phyloP scores from a whole-genome alignment of 1,284 basidiomycete genomes.

The Rhodotorula sp. region DNA sequence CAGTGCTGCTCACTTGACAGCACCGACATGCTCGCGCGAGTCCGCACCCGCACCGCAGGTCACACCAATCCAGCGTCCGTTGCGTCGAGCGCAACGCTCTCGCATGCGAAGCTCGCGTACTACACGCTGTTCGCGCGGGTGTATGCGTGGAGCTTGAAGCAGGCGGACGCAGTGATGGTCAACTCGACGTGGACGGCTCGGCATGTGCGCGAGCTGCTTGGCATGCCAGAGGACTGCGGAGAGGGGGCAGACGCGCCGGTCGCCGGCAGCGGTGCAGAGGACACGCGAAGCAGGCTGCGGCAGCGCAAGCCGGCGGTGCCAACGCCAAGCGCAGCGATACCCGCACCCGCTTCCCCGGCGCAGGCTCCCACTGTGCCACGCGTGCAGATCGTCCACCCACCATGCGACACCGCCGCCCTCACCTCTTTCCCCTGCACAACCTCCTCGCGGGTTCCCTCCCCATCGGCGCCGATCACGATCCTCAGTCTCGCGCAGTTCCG shows the following conservation, averaged over 20 bases:
- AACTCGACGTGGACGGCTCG: slow-evolving; percentile 94
- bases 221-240: neutral
- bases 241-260: neutral
- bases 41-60: slow-evolving; percentile 56
- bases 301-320: too few species aligned
- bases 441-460: neutral
- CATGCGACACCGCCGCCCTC: slow-evolving; percentile 83
- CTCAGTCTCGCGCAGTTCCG: slow-evolving; percentile 90
- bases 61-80: slow-evolving; percentile 70
- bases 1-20: slow-evolving; percentile 46
- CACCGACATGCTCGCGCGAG: slow-evolving; percentile 86
- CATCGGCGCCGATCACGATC: slow-evolving; percentile 64
- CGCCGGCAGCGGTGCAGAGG: too few species aligned
- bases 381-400: slow-evolving; percentile 69
- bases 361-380: too few species aligned
- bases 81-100: slow-evolving; percentile 64
- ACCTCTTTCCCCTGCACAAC: slow-evolving; percentile 60
- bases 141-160: slow-evolving; percentile 74
- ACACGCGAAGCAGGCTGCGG: too few species aligned
- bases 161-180: slow-evolving; percentile 74
- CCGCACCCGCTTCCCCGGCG: slow-evolving; percentile 39
- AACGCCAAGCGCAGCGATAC: too few species aligned
- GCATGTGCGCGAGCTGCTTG: slow-evolving; percentile 74
- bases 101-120: slow-evolving; percentile 76
- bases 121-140: slow-evolving; percentile 83